phyloP scores from a whole-genome alignment of 2,329 filamentous ascomycete species.

The Tolypocladium tropicale region DNA sequence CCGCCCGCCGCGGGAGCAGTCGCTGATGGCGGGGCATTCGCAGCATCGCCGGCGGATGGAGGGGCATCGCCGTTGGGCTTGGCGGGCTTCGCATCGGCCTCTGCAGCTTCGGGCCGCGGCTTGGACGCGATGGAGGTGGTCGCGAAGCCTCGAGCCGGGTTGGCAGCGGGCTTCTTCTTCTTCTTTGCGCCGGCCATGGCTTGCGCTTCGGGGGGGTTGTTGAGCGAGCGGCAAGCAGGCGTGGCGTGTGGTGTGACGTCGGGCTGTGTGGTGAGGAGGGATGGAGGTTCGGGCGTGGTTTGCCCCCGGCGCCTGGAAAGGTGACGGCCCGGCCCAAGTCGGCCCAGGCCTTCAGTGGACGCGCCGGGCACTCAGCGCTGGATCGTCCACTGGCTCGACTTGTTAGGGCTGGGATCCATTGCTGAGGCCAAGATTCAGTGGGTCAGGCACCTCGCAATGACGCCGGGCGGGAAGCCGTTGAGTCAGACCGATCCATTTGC shows the following conservation, averaged over 20 bases:
- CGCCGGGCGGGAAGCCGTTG: not conserved
- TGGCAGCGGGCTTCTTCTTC: slow-evolving; percentile 83
- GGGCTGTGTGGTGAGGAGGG: not conserved
- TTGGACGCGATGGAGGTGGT: slow-evolving; percentile 89
- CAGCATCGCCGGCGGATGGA: slow-evolving; percentile 14
- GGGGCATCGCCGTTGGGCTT: slow-evolving; percentile 18
- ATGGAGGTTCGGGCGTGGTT: not conserved
- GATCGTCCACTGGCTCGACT: not conserved
- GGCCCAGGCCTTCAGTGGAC: not conserved
- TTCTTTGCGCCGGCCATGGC: slow-evolving; percentile 66
- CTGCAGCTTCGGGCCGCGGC: slow-evolving; percentile 49
- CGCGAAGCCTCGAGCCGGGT: slow-evolving; percentile 85
- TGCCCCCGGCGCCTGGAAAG: not conserved
- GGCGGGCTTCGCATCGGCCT: slow-evolving; percentile 21
- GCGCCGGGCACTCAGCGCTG: not conserved
- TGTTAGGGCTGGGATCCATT: not conserved
- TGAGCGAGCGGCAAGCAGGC: not conserved
- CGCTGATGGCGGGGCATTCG: slow-evolving; percentile 10
- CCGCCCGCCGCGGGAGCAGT: not conserved
- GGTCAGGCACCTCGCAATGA: not conserved
- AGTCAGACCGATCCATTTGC: not conserved
- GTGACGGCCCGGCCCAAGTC: not conserved
- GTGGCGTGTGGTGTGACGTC: not conserved
- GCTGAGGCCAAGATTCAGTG: not conserved
- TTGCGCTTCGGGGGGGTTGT: not conserved